Conservation (phyloP, 2,329 filamentous ascomycete genomes). For the Xylariaceae sp. region DNA sequence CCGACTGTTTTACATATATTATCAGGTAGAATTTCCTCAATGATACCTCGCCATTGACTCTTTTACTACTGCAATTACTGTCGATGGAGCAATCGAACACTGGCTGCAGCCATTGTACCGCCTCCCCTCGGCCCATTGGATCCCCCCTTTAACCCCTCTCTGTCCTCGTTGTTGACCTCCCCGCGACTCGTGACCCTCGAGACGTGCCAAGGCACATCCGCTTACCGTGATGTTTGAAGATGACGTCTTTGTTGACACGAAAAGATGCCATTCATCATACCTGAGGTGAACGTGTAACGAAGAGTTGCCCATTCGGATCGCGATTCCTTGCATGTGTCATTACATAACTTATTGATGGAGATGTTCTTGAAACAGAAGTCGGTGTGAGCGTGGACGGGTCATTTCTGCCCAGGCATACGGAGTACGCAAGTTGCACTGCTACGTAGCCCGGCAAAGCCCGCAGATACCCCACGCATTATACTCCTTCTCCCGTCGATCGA, state of each 20-base stretch:
- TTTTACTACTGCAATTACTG: not conserved
- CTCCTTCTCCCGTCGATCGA: conserved; percentile 29
- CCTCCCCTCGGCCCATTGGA: no score
- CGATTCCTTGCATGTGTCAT: not conserved
- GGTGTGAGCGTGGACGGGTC: not conserved
- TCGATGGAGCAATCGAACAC: not conserved
- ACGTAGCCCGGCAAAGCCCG: not conserved
- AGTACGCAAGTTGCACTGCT: not conserved
- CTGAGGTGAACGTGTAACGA: not conserved
- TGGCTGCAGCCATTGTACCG: not conserved
- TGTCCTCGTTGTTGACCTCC: not conserved
- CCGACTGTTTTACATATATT: no score
- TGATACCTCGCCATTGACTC: no score
- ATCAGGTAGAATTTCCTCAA: no score
- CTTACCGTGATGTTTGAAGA: not conserved
- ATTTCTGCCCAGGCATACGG: no score
- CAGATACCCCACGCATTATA: conserved; percentile 23
- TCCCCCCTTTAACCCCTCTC: not conserved
- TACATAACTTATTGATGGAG: not conserved
- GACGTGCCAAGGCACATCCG: not conserved
- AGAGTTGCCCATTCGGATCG: not conserved
- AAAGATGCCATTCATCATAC: not conserved
- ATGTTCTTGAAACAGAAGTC: not conserved
- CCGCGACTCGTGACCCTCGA: not conserved
- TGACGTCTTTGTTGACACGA: not conserved